These are phyloP conservation scores for Podaxis sp. DNA, from an alignment of 768 basidiomycete species.

Conservation along the genomic window DNA sequence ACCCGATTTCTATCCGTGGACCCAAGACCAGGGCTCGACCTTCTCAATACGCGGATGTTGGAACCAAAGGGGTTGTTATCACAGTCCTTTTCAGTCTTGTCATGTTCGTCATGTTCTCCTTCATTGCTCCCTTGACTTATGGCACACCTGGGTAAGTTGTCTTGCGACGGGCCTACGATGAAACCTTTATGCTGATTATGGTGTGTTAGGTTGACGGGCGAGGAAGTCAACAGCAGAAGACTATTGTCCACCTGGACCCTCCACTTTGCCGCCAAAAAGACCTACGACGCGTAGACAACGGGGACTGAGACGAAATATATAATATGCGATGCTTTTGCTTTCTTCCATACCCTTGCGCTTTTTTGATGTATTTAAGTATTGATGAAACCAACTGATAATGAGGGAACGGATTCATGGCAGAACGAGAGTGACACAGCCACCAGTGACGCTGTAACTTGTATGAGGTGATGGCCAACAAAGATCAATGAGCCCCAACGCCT, in stretches of 20 bases:
- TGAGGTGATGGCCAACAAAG: neutral
- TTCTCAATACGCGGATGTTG: constrained; percentile 67
- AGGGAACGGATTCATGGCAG: neutral
- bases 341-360: constrained; percentile 18
- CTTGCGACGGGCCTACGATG: neutral
- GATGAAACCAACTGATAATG: constrained; percentile 3
- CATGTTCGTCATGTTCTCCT: constrained; percentile 67
- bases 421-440: neutral
- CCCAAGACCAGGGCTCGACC: constrained; percentile 58
- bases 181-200: constrained; percentile 15
- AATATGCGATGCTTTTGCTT: neutral
- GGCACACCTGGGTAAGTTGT: constrained; percentile 88
- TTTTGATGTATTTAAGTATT: constrained; percentile 22
- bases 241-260: constrained; percentile 90
- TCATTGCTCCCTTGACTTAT: constrained; percentile 89
- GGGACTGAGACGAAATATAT: constrained; percentile 7
- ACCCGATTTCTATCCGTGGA: constrained; percentile 79
- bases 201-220: constrained; percentile 68
- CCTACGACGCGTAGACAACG: constrained; percentile 33
- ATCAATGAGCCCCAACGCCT: neutral
- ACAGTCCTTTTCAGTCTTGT: constrained; percentile 54
- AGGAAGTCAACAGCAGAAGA: constrained; percentile 80
- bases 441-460: constrained; percentile 5
- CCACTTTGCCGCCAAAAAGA: constrained; percentile 81
- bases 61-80: constrained; percentile 70